Evolutionary conservation across 2,329 filamentous ascomycete genomes (phyloP), one percentile per base, ranked within the genome.

Genomic region (Rachicladosporium sp.): DNA sequence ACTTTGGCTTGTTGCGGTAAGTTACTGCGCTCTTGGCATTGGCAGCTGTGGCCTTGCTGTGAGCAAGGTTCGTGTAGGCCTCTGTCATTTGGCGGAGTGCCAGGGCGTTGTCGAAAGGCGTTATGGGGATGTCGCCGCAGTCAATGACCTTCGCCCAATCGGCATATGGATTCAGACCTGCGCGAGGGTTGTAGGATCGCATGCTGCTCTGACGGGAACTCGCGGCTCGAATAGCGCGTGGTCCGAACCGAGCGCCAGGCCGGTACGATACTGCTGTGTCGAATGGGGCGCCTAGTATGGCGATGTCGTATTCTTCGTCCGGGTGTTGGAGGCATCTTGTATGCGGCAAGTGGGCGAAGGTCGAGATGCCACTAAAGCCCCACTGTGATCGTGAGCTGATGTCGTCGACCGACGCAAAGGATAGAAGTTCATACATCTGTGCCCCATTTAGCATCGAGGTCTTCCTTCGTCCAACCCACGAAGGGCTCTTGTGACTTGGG

Each of bases 81-180:
- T 80, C 76, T 27, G 75, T 83, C 86, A 94, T 93, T 62, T 94
- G 88, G 33, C 71, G 68, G 39, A 88, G 66, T 0, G 88, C 88
- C 10, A 93, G 68, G 1, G 69, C 76, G 58, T 94, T 94, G 65
- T 94, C 86, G 50, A 93, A 80, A 0, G 87, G 87, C 0, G 81
- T 84, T 48, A 93, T 70, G 21, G 88, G 86, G 41, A 94, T 86
- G 57, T 94, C 88, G 35, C 88, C 88, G 59, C 88, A 95, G 66
- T 95, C 88, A 37, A 89, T 68, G 43, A 94, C 76, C 31, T 67
- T 76, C 1, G 83, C 82, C 81, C 82, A 89, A 40, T 73, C 80
- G 31, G 68, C 67, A 64, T 91, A 94, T 0, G 88, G 86, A 60
- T 94, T 95, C 49, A 94, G 72, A 31, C 71, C 73, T 2, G 85